Conservation (phyloP, 2,329 filamentous ascomycete genomes). For the Epicoccum nigrum region DNA sequence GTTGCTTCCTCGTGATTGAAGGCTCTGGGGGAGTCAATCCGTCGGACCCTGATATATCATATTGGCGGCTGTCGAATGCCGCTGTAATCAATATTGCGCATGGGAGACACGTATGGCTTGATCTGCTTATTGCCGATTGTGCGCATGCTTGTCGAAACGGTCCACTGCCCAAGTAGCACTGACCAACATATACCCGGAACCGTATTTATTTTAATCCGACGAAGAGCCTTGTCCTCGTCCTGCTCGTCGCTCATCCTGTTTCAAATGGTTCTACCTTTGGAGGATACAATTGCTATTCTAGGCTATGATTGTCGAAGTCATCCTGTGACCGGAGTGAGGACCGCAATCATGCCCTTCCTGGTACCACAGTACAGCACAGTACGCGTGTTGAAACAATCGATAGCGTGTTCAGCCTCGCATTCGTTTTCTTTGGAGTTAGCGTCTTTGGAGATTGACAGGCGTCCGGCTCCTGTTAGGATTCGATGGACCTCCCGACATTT, state of each 20-base stretch:
- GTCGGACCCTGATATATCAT: slow-evolving; percentile 4
- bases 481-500: slow-evolving; percentile 10
- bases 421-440: slow-evolving; percentile 9
- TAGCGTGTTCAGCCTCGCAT: slow-evolving; percentile 18
- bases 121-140: slow-evolving; percentile 4
- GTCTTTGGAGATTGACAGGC: slow-evolving; percentile 16
- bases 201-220: background rate
- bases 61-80: slow-evolving; percentile 2
- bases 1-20: slow-evolving; percentile 10
- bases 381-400: slow-evolving; percentile 21
- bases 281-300: slow-evolving; percentile 7
- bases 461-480: slow-evolving; percentile 14
- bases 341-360: slow-evolving; percentile 1
- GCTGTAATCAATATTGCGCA: slow-evolving; percentile 7
- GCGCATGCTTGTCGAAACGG: background rate
- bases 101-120: slow-evolving; percentile 1
- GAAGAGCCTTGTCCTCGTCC: background rate
- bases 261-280: slow-evolving; percentile 1
- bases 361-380: slow-evolving; percentile 7
- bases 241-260: background rate
- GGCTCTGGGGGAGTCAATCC: slow-evolving; percentile 6
- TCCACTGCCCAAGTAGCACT: background rate
- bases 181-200: slow-evolving; percentile 1
- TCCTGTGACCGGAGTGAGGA: slow-evolving; percentile 1
- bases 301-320: background rate